A percentile compares a stretch with the other conserved stretches of the same genome.
Conservation (phyloP, 257 asterid species). For the Gentiana dahurica region DNA sequence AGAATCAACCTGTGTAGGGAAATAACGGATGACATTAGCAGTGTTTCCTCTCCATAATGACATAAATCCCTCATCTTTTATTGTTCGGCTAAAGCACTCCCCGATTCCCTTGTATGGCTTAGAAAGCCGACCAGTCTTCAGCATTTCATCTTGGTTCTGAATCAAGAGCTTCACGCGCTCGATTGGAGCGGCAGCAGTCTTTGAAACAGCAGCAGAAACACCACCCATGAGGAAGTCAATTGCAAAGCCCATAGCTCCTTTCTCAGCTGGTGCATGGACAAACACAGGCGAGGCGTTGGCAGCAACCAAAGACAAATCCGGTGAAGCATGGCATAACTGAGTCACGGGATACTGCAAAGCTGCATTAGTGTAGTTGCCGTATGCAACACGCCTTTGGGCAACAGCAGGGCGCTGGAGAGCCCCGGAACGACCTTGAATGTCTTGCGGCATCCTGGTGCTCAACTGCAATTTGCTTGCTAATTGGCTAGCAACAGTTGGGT, state of each 20-base stretch:
- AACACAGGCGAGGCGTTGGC: conserved; percentile 80
- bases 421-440: conserved; percentile 43
- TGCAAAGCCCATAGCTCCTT: conserved; percentile 61
- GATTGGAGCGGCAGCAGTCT: conserved; percentile 90
- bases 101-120: conserved; percentile 93
- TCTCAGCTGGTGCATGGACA: conserved; percentile 84
- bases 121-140: conserved; percentile 71
- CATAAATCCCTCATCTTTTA: conserved; percentile 48
- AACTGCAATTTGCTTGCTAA: conserved; percentile 68
- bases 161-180: conserved; percentile 93
- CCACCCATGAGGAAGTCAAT: conserved; percentile 93
- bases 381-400: conserved; percentile 45
- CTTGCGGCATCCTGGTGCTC: conserved; percentile 46
- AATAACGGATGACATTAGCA: conserved; percentile 86
- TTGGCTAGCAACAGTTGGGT: conserved; percentile 55
- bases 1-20: conserved; percentile 76
- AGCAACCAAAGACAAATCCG: conserved; percentile 48
- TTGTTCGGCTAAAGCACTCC: conserved; percentile 70
- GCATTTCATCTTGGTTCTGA: conserved; percentile 89
- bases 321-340: conserved; percentile 31
- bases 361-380: conserved; percentile 52
- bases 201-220: conserved; percentile 91
- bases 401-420: conserved; percentile 35
- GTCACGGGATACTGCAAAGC: conserved; percentile 42
- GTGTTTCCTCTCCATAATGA: conserved; percentile 95